Evolutionary conservation across 2,329 filamentous ascomycete species (phyloP).

Genomic region (Sclerotinia glacialis): DNA sequence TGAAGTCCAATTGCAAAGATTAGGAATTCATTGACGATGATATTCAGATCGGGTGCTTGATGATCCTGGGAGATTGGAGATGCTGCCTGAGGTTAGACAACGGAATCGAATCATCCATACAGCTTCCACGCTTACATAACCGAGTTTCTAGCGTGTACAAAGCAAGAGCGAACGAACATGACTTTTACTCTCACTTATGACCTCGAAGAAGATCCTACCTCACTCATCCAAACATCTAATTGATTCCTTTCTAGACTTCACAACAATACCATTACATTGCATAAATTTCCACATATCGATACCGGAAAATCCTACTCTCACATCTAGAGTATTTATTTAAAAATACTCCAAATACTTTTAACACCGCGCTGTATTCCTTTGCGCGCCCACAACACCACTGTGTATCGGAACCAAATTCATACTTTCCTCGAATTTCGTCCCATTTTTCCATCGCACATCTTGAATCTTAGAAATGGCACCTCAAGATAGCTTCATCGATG

Average conservation of each 20-base stretch:
- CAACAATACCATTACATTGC: conserved; percentile 10
- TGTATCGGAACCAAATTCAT: conserved; percentile 4
- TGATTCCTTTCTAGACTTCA: conserved; percentile 9
- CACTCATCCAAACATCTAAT: conserved; percentile 18
- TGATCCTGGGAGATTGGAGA: neutral
- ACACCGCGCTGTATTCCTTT: conserved; percentile 15
- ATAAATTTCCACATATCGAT: conserved; percentile 19
- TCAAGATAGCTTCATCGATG: conserved; percentile 67
- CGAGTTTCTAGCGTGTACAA: conserved; percentile 10
- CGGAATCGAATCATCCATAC: neutral
- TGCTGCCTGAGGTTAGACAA: neutral
- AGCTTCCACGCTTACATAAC: conserved; percentile 13
- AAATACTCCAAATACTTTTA: conserved; percentile 7
- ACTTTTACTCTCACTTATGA: conserved; percentile 15
- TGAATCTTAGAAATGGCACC: conserved; percentile 54
- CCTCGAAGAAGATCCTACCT: conserved; percentile 20
- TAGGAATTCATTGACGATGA: conserved; percentile 23
- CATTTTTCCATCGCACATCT: neutral
- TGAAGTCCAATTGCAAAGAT: conserved; percentile 37
- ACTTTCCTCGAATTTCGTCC: conserved; percentile 13
- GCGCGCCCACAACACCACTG: conserved; percentile 11
- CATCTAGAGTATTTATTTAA: conserved; percentile 10
- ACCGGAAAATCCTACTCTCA: neutral
- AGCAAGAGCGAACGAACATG: conserved; percentile 14
- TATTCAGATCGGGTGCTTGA: conserved; percentile 14